Conservation (phyloP, 257 asterid genomes). For the Nicotiana knightiana region DNA sequence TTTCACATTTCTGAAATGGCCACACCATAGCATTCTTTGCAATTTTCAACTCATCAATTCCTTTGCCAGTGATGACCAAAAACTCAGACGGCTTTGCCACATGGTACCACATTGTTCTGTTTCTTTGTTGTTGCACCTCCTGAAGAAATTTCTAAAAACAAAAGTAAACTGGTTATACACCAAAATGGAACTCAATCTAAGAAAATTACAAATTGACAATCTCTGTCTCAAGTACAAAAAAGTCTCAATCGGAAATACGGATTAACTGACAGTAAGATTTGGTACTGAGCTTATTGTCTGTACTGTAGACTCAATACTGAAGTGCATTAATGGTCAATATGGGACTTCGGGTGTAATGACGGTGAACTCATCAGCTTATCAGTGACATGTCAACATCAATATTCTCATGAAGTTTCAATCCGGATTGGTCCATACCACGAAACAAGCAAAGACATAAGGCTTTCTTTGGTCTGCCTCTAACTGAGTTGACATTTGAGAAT, state of each 20-base stretch:
- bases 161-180: neutral
- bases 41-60: constrained; percentile 43
- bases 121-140: neutral
- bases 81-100: constrained; percentile 62
- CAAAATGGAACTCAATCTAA: neutral
- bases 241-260: neutral
- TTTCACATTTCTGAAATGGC: constrained; percentile 44
- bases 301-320: neutral
- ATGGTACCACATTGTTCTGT: constrained; percentile 8
- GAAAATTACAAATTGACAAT: neutral
- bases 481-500: neutral
- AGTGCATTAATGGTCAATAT: neutral
- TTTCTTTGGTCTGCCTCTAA: neutral
- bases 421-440: no score
- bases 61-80: constrained; percentile 52
- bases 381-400: neutral
- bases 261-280: neutral
- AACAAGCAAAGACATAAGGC: neutral
- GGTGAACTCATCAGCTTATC: neutral
- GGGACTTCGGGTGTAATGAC: neutral
- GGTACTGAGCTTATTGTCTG: neutral
- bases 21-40: constrained; percentile 49
- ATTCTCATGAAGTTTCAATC: neutral
- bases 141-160: neutral
- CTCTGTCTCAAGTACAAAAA: neutral